A percentile compares a stretch with the other conserved stretches of the same genome.
Evolutionary conservation across 129 eudicot genomes (phyloP).

Genomic region (Flaveria bidentis): DNA sequence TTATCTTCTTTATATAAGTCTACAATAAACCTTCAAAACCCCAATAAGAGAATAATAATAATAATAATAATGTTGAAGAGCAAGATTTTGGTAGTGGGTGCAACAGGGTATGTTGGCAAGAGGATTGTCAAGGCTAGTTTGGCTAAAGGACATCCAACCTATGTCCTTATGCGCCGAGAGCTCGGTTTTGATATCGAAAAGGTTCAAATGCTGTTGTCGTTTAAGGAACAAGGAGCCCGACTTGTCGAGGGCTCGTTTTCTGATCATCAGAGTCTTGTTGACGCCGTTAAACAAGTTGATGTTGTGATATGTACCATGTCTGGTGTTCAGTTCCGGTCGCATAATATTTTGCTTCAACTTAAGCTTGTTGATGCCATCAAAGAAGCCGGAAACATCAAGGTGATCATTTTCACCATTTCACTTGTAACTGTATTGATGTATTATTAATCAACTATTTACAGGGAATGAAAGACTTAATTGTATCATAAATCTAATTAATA

Average conservation of each 20-base stretch:
- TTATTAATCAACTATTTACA: too few species aligned
- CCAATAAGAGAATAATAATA: background rate
- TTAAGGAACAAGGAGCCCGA: slow-evolving; percentile 57
- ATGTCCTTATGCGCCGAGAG: slow-evolving; percentile 40
- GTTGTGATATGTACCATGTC: slow-evolving; percentile 68
- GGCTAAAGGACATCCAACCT: slow-evolving; percentile 48
- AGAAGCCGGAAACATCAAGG: slow-evolving; percentile 87
- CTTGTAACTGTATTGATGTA: background rate
- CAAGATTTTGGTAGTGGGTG: slow-evolving; percentile 52
- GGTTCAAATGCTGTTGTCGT: slow-evolving; percentile 41
- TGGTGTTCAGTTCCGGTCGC: slow-evolving; percentile 54
- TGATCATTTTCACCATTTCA: background rate
- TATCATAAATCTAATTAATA: too few species aligned
- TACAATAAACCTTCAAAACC: background rate
- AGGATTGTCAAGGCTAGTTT: slow-evolving; percentile 52
- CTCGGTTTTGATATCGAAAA: slow-evolving; percentile 51
- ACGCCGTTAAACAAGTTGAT: slow-evolving; percentile 69
- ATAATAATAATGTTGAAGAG: slow-evolving; percentile 36
- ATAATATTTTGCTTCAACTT: slow-evolving; percentile 59
- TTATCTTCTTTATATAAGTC: background rate
- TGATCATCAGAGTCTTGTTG: slow-evolving; percentile 58
- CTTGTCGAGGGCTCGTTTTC: slow-evolving; percentile 55
- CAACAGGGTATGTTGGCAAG: slow-evolving; percentile 59
- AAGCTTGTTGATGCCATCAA: slow-evolving; percentile 75
- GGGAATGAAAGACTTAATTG: too few species aligned